Base-by-base conservation (phyloP, 768 basidiomycete species). In the Mycena olivaceomarginata region DNA sequence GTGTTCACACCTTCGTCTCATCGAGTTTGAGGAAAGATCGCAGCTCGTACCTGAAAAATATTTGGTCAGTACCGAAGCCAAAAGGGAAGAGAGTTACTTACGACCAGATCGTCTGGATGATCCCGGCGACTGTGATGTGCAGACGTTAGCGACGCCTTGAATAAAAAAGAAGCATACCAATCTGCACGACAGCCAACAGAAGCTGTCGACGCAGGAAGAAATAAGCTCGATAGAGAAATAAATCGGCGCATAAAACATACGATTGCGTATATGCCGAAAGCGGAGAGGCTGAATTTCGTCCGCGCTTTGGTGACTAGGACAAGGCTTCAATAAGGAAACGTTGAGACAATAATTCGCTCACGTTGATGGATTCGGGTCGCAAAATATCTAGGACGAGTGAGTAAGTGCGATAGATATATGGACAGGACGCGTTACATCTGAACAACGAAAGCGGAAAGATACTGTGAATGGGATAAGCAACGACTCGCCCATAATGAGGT, bases 361-460 rank as follows among this genome's bases (percentile, higher is more conserved):
- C 76, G 37, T 37, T 73, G 63, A 60, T 64, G 39, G n/a, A 77
- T 65, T 20, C 75, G 68, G 40, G 45, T 66, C 31, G 69, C 75
- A 16, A 76, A 76, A n/a, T 66, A 76, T 0, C 63, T 75, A 37
- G 2, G 8, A 60, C 10, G 9, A 12, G 51, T 66, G 15, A 43
- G 45, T 57, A 13, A 62, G 56, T 12, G 7, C 16, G 45, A 15
- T 31, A 22, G 16, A 40, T 39, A 20, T 5, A n/a, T 1, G 62
- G 11, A 41, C 12, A 20, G 16, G 43, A 41, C 12, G 22, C 40
- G 5, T 13, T 65, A 76, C 69, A 76, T 13, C 39, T 76, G 75
- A 60, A 76, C 75, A 22, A 48, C n/a, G 62, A 77, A 77, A 5
- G 68, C 77, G 11, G 65, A 66, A 39, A 77, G 68, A 48, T 75